Conservation (phyloP, 177 flowering plant species). For the Vitis hybrid region DNA sequence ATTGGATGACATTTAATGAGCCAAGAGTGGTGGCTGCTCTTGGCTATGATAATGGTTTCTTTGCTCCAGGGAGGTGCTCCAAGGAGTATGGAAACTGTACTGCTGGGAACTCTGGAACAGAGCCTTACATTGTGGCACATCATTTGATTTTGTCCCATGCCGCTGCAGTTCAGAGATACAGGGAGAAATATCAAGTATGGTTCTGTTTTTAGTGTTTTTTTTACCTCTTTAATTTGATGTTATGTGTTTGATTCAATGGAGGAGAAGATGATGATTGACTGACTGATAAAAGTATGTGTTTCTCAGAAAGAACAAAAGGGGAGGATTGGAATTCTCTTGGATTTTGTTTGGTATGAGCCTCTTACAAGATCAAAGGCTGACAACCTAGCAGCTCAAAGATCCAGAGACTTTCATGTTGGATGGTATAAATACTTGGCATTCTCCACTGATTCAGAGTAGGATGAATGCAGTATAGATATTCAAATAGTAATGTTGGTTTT, state of each 20-base stretch:
- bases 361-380: conserved; percentile 54
- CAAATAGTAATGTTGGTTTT: not conserved
- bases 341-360: conserved; percentile 77
- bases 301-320: conserved; percentile 59
- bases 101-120: conserved; percentile 62
- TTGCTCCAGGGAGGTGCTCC: conserved; percentile 72
- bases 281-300: not conserved
- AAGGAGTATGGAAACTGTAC: conserved; percentile 58
- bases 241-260: too few relatives aligned
- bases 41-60: conserved; percentile 57
- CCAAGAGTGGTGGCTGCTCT: conserved; percentile 68
- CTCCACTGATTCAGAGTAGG: too few relatives aligned
- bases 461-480: not conserved
- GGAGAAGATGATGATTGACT: too few relatives aligned
- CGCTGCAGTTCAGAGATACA: conserved; percentile 63
- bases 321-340: conserved; percentile 60
- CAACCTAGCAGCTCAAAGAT: conserved; percentile 66
- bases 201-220: not conserved
- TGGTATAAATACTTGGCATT: conserved; percentile 38
- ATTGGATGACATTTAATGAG: conserved; percentile 81
- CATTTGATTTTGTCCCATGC: conserved; percentile 67
- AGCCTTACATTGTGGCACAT: conserved; percentile 72
- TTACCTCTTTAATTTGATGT: not conserved
- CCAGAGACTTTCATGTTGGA: conserved; percentile 73
- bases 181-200: conserved; percentile 53